phyloP scores from a whole-genome alignment of 345 rosid genomes.

The Gossypium rotundifolium region DNA sequence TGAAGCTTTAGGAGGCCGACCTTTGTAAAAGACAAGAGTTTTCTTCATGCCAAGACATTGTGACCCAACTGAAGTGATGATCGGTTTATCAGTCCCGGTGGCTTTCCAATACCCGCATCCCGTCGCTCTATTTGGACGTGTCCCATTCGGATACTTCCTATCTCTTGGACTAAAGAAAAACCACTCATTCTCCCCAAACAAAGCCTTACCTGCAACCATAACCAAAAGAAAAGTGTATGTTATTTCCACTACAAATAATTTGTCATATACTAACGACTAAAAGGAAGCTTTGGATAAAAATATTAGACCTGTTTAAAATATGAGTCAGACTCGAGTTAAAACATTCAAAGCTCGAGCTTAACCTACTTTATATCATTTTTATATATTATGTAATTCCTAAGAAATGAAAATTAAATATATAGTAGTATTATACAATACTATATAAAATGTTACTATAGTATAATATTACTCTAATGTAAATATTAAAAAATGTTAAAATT shows the following conservation, averaged over 20 bases:
- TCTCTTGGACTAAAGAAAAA: slow-evolving; percentile 40
- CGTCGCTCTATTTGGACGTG: slow-evolving; percentile 34
- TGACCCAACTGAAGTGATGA: slow-evolving; percentile 24
- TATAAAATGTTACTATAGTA: too few relatives aligned
- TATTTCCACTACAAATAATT: background rate
- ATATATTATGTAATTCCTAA: too few relatives aligned
- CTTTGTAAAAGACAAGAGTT: slow-evolving; percentile 33
- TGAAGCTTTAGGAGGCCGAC: slow-evolving; percentile 31
- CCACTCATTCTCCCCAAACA: slow-evolving; percentile 36
- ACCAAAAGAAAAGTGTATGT: background rate
- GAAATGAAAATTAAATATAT: too few relatives aligned
- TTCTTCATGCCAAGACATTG: slow-evolving; percentile 42
- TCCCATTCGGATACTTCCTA: slow-evolving; percentile 37
- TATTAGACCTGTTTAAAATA: too few relatives aligned
- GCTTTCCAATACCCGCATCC: slow-evolving; percentile 44
- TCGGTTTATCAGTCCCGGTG: slow-evolving; percentile 35
- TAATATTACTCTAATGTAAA: too few relatives aligned
- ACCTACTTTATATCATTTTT: too few relatives aligned
- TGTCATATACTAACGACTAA: too few relatives aligned
- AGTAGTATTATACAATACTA: too few relatives aligned
- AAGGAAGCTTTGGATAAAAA: too few relatives aligned
- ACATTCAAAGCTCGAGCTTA: too few relatives aligned
- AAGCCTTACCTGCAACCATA: slow-evolving; percentile 20
- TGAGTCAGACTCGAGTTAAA: too few relatives aligned
- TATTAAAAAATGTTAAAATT: too few relatives aligned